phyloP scores from a whole-genome alignment of 2,329 filamentous ascomycete species.

The Simplicillium sp. region DNA sequence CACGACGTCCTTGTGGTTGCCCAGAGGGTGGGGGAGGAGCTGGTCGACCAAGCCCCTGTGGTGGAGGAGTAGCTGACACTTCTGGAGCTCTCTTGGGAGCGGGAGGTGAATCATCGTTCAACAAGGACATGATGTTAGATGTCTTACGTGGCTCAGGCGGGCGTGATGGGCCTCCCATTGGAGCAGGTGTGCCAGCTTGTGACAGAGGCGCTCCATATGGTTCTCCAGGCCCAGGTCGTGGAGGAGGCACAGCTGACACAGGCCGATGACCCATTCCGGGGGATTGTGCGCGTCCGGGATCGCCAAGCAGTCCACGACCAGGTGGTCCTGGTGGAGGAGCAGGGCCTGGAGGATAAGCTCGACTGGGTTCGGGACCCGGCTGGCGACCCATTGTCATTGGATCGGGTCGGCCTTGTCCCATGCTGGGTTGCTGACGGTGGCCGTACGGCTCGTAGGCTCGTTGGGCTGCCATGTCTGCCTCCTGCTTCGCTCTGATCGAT shows the following conservation, averaged over 20 bases:
- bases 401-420: slow-evolving; percentile 28
- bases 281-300: slow-evolving; percentile 25
- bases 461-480: slow-evolving; percentile 32
- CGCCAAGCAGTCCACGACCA: slow-evolving; percentile 29
- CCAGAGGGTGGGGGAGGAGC: slow-evolving; percentile 26
- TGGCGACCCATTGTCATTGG: slow-evolving; percentile 26
- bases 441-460: slow-evolving; percentile 36
- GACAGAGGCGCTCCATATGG: slow-evolving; percentile 18
- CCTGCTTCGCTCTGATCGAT: slow-evolving; percentile 36
- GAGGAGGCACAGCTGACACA: slow-evolving; percentile 21
- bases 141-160: slow-evolving; percentile 46
- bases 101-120: slow-evolving; percentile 48
- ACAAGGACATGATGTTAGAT: slow-evolving; percentile 52
- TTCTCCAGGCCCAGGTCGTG: slow-evolving; percentile 11
- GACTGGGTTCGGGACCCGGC: slow-evolving; percentile 32
- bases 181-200: slow-evolving; percentile 12
- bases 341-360: slow-evolving; percentile 25
- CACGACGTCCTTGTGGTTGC: slow-evolving; percentile 35
- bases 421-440: slow-evolving; percentile 28
- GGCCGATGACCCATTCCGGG: slow-evolving; percentile 30
- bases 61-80: slow-evolving; percentile 41
- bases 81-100: slow-evolving; percentile 43
- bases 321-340: slow-evolving; percentile 17
- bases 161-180: slow-evolving; percentile 28
- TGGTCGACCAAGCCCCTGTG: slow-evolving; percentile 31